Conservation (phyloP, 2,329 filamentous ascomycete genomes). For the Colletotrichum incanum region DNA sequence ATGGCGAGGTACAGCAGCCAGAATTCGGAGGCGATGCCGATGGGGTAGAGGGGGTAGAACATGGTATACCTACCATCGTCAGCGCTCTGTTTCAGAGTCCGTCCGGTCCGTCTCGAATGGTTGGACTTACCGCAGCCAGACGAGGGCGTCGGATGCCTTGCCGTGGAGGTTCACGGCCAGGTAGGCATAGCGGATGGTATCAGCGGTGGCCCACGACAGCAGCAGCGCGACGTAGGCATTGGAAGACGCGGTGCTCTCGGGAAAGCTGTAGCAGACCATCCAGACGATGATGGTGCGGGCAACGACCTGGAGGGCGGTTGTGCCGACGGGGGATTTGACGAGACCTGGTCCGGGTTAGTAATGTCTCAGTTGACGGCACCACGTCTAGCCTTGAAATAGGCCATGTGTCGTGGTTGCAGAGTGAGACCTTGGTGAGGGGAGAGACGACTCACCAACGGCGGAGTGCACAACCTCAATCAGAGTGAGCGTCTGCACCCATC, state of each 20-base stretch:
- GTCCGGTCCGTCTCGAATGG: neutral
- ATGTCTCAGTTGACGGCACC: neutral
- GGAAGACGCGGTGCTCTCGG: conserved; percentile 68
- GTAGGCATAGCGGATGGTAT: conserved; percentile 93
- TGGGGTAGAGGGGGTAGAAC: conserved; percentile 92
- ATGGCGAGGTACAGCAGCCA: conserved; percentile 82
- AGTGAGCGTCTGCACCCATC: conserved; percentile 88
- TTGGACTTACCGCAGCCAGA: conserved; percentile 75
- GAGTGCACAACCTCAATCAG: conserved; percentile 88
- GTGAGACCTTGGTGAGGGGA: neutral
- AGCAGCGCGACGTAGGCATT: conserved; percentile 83
- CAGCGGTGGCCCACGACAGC: conserved; percentile 88
- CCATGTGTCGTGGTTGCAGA: no score
- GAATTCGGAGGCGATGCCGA: conserved; percentile 92
- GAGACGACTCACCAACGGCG: conserved; percentile 73
- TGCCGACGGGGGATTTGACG: conserved; percentile 87
- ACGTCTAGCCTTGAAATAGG: neutral
- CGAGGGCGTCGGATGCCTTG: conserved; percentile 75
- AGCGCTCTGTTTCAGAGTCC: neutral
- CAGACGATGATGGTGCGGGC: conserved; percentile 91
- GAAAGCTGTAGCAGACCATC: conserved; percentile 84
- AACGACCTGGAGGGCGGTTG: conserved; percentile 91
- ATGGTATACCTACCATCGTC: conserved; percentile 77
- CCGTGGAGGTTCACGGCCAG: conserved; percentile 82
- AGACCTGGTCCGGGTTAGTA: conserved; percentile 70